These are phyloP conservation scores for barrel medic (Medicago truncatula) DNA, from an alignment of 306 rosid species.

Conservation along the genomic window MtrunA17r5.0-ANR NC_053042.1:43322501-43323000, in stretches of 20 bases:
- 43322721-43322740: conserved; percentile 44
- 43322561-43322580: conserved; percentile 54
- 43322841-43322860: conserved; percentile 24
- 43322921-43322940: background rate
- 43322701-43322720: conserved; percentile 64
- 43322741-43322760: conserved; percentile 57
- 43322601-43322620: conserved; percentile 48
- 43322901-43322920: background rate
- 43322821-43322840: conserved; percentile 28
- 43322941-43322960: conserved; percentile 26
- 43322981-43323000: background rate
- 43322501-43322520: conserved; percentile 68
- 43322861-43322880: conserved; percentile 38
- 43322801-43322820: conserved; percentile 55
- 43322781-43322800: conserved; percentile 29
- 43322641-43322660: conserved; percentile 54
- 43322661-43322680: conserved; percentile 54
- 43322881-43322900: background rate
- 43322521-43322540: conserved; percentile 62
- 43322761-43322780: conserved; percentile 42
- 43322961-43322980: background rate
- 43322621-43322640: conserved; percentile 52
- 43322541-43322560: conserved; percentile 49
- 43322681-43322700: conserved; percentile 57
- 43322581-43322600: conserved; percentile 46